Percentiles rank a stretch among this genome's conserved stretches.
Evolutionary conservation across 1,284 basidiomycete species (phyloP).

Genomic region (Apiotrichum sp.): DNA sequence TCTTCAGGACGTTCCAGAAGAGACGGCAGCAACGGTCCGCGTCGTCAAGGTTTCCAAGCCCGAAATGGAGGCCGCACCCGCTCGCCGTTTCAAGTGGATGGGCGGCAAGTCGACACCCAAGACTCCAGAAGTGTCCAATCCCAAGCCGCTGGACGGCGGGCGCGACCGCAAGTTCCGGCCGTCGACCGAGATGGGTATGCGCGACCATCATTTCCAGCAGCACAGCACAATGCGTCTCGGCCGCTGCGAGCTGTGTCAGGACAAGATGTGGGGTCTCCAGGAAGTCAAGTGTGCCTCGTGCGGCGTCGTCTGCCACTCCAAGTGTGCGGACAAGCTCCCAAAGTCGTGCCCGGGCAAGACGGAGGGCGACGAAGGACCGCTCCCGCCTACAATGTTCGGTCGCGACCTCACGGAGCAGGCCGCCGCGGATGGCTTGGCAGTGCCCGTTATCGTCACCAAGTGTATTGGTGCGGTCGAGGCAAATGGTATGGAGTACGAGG

Average conservation of each 20-base stretch:
- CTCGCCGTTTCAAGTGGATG: constrained; percentile 53
- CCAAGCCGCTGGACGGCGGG: background rate
- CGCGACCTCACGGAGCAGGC: constrained; percentile 79
- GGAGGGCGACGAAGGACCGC: constrained; percentile 34
- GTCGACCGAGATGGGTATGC: constrained; percentile 43
- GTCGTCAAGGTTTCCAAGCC: constrained; percentile 46
- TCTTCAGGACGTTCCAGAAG: constrained; percentile 46
- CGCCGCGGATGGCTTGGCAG: constrained; percentile 60
- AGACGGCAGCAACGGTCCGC: constrained; percentile 40
- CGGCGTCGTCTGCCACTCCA: constrained; percentile 49
- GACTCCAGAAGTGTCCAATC: background rate
- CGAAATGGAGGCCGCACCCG: constrained; percentile 46
- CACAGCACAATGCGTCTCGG: constrained; percentile 81
- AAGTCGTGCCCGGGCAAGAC: constrained; percentile 37
- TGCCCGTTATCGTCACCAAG: constrained; percentile 89
- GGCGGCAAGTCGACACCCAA: constrained; percentile 47
- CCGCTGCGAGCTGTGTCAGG: constrained; percentile 88
- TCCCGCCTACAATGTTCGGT: constrained; percentile 81
- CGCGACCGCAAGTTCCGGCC: constrained; percentile 27
- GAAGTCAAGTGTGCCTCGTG: constrained; percentile 68
- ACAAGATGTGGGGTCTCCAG: constrained; percentile 97
- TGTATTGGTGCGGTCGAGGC: constrained; percentile 88
- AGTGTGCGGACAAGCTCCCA: constrained; percentile 47
- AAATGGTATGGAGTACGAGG: constrained; percentile 58
- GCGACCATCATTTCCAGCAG: constrained; percentile 82